Evolutionary conservation across 1,284 basidiomycete species (phyloP).

Genomic region (Ustilago lituana): DNA sequence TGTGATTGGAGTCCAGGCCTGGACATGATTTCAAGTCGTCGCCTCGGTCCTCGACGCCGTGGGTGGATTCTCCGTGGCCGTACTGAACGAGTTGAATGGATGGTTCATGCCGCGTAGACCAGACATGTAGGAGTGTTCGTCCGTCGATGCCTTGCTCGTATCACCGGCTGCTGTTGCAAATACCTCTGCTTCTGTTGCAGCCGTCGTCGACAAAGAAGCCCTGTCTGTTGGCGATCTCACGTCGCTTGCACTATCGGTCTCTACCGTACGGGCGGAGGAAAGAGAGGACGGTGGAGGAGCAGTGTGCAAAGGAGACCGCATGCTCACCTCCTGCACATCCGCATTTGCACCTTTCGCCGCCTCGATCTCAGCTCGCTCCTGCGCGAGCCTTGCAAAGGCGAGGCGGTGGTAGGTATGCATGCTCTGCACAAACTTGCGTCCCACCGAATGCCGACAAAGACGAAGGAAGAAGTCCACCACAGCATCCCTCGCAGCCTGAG

Average conservation of each 20-base stretch:
- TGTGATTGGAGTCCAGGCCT: too few species aligned
- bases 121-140: conserved; percentile 14
- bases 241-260: conserved; percentile 2
- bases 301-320: conserved; percentile 3
- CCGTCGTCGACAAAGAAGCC: neutral
- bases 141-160: conserved; percentile 1
- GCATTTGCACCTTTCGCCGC: conserved; percentile 1
- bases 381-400: conserved; percentile 69
- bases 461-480: conserved; percentile 73
- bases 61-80: conserved; percentile 10
- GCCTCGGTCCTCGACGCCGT: neutral
- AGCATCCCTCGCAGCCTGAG: conserved; percentile 77
- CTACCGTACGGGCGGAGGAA: neutral
- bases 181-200: conserved; percentile 2
- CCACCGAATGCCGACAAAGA: conserved; percentile 70
- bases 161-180: conserved; percentile 4
- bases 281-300: conserved; percentile 5
- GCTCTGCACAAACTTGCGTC: conserved; percentile 80
- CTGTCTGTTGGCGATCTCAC: conserved; percentile 2
- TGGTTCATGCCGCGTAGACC: conserved; percentile 11
- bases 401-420: conserved; percentile 92
- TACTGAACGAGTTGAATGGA: conserved; percentile 22
- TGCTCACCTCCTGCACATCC: conserved; percentile 22
- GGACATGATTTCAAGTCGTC: neutral
- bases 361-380: conserved; percentile 51